Evolutionary conservation across 306 rosid species (phyloP), one percentile per base, ranked within the genome.

Genomic region (Cucurbita maxima): DNA sequence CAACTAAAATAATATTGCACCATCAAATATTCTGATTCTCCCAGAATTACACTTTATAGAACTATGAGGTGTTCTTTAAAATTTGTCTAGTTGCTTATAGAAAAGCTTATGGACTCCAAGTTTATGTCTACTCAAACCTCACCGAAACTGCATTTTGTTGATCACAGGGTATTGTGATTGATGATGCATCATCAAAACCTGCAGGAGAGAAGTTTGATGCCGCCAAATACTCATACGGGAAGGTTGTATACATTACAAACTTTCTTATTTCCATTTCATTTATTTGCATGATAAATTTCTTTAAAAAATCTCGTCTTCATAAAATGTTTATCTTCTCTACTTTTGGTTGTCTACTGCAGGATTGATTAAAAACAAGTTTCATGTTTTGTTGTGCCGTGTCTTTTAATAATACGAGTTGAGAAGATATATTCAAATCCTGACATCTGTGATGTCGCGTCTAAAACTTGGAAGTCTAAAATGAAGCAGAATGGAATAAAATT

Each of bases 401-500:
- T 84, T 84, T 79, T 80, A 81, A 88, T 85, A 82, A 84, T 75
- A 82, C 89, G 86, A 85, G 94, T 85, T 78, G 96, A 30, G 34
- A 89, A 82, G 96, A 87, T 82, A 81, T 84, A 85, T 88, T 84
- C 86, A 83, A 85, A 86, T 79, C 86, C 74, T 62, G 48, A 9
- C 69, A 37, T 34, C 12, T 77, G 85, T 85, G 89, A 83, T 82
- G 75, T 87, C 87, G 80, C 82, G 66, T 77, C 82, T 84, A 81
- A 81, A 79, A 74, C 77, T 71, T 84, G 86, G 93, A 79, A 83
- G 87, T 90, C 83, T 84, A 79, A 80, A 85, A 79, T 83, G 90
- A 86, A 83, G 91, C 69, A 81, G 89, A 84, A 79, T 75, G 89
- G 88, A 88, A 88, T 85, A 95, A 90, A 91, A 89, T 83, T 91